Base-by-base conservation (phyloP, 371 early-diverging fungal genomes). In the Mucor plumbeus region DNA sequence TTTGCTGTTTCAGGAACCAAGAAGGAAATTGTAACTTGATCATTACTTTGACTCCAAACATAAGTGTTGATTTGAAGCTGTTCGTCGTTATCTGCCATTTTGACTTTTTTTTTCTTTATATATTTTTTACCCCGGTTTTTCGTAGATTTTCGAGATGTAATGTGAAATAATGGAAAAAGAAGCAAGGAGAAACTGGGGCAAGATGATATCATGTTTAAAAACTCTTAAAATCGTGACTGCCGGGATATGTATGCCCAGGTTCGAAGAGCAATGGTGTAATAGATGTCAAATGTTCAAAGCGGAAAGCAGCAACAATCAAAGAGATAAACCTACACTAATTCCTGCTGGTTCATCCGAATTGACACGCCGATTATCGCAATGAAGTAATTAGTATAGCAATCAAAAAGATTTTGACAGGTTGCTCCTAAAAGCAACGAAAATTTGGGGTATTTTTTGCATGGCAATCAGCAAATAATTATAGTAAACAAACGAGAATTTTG, bases 11-110 rank as follows among this genome's bases (percentile, higher is more conserved):
- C 84, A 33, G 80, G 84, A 9, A 84, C 82, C 33, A 84, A 63
- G 64, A 83, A 81, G 0, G 84, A 79, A 57, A 83, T 78, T 9
- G 84, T 83, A n/a, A 83, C 73, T 59, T 83, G 84, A 61, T 83
- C 84, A 21, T 54, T 65, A 38, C 73, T 81, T 60, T 83, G 84
- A 47, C 77, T 78, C 84, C 84, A 83, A 47, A 76, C 73, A 43
- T 83, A 83, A 11, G 81, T 78, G 65, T 81, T 81, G 8, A 76
- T 75, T 61, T 83, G 80, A 44, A 79, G 80, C 31, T 80, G 77
- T 35, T 80, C 80, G 68, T 83, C 75, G 55, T 74, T 70, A 21
- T 79, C 79, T 53, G 64, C 60, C 78, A 78, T 81, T 48, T 41
- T 34, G 26, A 26, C 26, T 26, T 26, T 26, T 26, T 26, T 26